Conservation (phyloP, 2,329 filamentous ascomycete species). For the Penicillium sp. region DNA sequence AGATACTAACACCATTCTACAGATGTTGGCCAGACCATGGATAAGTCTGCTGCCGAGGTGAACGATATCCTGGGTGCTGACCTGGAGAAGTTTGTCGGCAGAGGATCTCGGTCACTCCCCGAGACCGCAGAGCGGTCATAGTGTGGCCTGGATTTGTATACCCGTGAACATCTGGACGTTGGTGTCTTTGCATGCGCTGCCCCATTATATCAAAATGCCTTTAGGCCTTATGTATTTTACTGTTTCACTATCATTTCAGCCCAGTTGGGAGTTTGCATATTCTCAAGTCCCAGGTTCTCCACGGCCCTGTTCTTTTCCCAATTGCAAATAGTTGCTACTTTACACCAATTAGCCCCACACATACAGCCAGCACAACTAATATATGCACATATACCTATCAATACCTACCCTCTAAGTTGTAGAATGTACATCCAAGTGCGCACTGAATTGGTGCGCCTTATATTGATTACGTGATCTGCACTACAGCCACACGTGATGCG, state of each 20-base stretch:
- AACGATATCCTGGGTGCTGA: conserved; percentile 44
- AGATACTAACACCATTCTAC: conserved; percentile 13
- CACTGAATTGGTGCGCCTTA: no score
- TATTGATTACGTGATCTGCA: neutral
- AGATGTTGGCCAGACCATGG: conserved; percentile 47
- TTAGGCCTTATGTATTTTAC: conserved; percentile 23
- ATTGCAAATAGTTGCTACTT: no score
- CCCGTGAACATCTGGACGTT: conserved; percentile 9
- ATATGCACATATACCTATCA: no score
- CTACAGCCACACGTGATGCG: neutral
- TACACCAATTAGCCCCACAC: no score
- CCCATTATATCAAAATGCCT: conserved; percentile 9
- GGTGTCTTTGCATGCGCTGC: conserved; percentile 8
- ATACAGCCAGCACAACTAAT: no score
- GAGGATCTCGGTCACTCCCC: conserved; percentile 1
- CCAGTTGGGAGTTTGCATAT: conserved; percentile 3
- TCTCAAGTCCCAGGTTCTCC: neutral
- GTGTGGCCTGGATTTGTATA: conserved; percentile 6
- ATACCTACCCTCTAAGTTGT: no score
- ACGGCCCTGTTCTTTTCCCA: no score
- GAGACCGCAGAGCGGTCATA: neutral
- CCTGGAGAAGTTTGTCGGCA: conserved; percentile 44
- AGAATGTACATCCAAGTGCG: no score
- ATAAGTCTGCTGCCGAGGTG: conserved; percentile 38
- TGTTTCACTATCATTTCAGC: conserved; percentile 14